These are phyloP conservation scores for Puya raimondii DNA, from an alignment of 176 grass and related monocot species.

Conservation along the genomic window DNA sequence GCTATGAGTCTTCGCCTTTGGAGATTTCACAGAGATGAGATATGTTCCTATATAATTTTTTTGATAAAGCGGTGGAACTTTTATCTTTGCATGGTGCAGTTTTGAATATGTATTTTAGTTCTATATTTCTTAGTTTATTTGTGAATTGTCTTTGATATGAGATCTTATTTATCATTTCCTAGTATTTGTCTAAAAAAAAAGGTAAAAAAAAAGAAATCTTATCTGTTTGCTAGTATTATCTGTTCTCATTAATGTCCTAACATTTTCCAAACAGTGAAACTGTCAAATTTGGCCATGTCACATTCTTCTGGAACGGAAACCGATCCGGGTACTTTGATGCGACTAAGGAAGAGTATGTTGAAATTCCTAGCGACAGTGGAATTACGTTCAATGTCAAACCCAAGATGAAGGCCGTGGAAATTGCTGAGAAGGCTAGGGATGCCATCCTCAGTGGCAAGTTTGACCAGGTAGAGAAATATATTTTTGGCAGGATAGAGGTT, in stretches of 20 bases:
- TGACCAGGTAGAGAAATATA: constrained; percentile 61
- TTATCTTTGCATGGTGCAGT: too few relatives aligned
- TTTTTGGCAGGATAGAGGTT: background rate
- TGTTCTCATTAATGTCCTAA: too few relatives aligned
- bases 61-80: too few relatives aligned
- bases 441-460: constrained; percentile 83
- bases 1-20: background rate
- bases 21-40: background rate
- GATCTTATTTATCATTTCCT: too few relatives aligned
- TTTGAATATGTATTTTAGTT: too few relatives aligned
- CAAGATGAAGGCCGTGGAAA: constrained; percentile 94
- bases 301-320: constrained; percentile 99
- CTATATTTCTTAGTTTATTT: too few relatives aligned
- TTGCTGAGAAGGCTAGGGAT: constrained; percentile 77
- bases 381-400: constrained; percentile 97
- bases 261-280: constrained; percentile 56
- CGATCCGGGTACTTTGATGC: constrained; percentile 92
- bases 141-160: too few relatives aligned
- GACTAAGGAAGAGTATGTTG: constrained; percentile 80
- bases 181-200: too few relatives aligned
- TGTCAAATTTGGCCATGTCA: constrained; percentile 97
- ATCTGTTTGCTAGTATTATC: background rate
- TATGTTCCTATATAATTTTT: too few relatives aligned
- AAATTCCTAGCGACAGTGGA: constrained; percentile 86
- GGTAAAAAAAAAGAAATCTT: too few relatives aligned